Percentiles rank a stretch among this genome's conserved stretches.
phyloP scores from a whole-genome alignment of 2,329 filamentous ascomycete species.

The Aureobasidium sp. region DNA sequence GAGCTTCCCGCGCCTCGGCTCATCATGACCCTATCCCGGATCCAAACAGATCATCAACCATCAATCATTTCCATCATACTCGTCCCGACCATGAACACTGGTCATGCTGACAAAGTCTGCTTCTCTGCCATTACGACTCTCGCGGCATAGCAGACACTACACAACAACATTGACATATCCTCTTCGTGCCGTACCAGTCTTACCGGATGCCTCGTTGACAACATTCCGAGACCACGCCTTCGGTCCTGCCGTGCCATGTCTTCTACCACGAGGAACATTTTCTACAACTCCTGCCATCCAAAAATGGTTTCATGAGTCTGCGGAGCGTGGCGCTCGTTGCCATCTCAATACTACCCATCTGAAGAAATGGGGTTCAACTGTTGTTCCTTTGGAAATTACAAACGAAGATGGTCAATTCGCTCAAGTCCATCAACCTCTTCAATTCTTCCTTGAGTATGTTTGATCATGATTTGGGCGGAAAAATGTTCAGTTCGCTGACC shows the following conservation, averaged over 20 bases:
- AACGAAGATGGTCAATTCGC: conserved; percentile 38
- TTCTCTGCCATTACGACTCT: neutral
- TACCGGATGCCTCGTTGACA: conserved; percentile 22
- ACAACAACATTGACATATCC: conserved; percentile 4
- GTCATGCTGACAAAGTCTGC: neutral
- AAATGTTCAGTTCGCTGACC: neutral
- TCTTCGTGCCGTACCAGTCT: conserved; percentile 18
- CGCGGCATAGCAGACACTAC: conserved; percentile 13
- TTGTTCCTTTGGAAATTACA: conserved; percentile 53
- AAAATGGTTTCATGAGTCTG: conserved; percentile 48
- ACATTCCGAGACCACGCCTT: conserved; percentile 49
- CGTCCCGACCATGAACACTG: neutral
- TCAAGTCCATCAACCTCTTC: conserved; percentile 52
- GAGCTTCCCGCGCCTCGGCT: neutral
- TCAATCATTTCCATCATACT: neutral
- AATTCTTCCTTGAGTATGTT: conserved; percentile 52
- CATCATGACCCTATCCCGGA: neutral
- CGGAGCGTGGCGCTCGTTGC: conserved; percentile 18
- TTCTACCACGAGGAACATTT: conserved; percentile 40
- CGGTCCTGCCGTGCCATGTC: conserved; percentile 41
- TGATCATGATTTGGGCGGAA: fast-evolving
- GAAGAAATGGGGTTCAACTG: conserved; percentile 36
- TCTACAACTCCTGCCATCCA: conserved; percentile 42
- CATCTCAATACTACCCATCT: conserved; percentile 37
- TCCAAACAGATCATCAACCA: neutral